Percentiles rank a stretch among this genome's conserved stretches.
phyloP scores from a whole-genome alignment of 2,329 filamentous ascomycete species.

The Aspergillus pseudonomiae region DNA sequence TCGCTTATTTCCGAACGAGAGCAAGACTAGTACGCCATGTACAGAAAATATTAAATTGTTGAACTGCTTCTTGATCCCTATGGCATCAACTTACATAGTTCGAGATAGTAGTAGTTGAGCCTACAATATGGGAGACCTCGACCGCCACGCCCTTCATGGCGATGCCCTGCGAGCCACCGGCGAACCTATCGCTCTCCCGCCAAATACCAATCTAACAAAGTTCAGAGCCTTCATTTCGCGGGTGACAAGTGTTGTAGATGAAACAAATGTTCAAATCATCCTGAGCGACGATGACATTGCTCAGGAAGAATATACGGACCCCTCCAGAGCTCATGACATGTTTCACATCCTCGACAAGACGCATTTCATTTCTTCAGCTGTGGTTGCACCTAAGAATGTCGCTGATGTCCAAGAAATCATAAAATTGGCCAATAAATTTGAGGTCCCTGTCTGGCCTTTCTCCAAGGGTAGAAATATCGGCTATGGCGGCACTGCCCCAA shows the following conservation, averaged over 20 bases:
- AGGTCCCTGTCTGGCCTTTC: slow-evolving; percentile 38
- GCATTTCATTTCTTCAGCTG: not conserved
- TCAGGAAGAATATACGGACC: not conserved
- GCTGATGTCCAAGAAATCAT: not conserved
- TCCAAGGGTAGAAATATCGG: slow-evolving; percentile 52
- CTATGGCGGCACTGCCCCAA: slow-evolving; percentile 54
- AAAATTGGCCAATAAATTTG: slow-evolving; percentile 33
- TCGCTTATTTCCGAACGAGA: not conserved
- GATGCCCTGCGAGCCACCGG: too few relatives aligned
- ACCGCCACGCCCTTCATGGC: too few relatives aligned
- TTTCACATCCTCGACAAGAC: not conserved
- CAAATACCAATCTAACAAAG: not conserved
- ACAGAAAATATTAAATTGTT: too few relatives aligned
- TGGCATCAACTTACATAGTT: too few relatives aligned
- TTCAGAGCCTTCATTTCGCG: not conserved
- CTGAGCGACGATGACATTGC: not conserved
- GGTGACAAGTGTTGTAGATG: not conserved
- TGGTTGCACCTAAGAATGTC: not conserved
- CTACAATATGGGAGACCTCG: too few relatives aligned
- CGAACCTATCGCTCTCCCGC: not conserved
- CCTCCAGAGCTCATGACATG: not conserved
- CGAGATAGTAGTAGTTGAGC: too few relatives aligned
- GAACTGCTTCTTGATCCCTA: too few relatives aligned
- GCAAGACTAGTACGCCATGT: not conserved
- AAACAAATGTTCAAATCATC: not conserved